These are phyloP conservation scores for Colletotrichum tanaceti DNA, from an alignment of 2,329 filamentous ascomycete genomes.

Conservation along the genomic window DNA sequence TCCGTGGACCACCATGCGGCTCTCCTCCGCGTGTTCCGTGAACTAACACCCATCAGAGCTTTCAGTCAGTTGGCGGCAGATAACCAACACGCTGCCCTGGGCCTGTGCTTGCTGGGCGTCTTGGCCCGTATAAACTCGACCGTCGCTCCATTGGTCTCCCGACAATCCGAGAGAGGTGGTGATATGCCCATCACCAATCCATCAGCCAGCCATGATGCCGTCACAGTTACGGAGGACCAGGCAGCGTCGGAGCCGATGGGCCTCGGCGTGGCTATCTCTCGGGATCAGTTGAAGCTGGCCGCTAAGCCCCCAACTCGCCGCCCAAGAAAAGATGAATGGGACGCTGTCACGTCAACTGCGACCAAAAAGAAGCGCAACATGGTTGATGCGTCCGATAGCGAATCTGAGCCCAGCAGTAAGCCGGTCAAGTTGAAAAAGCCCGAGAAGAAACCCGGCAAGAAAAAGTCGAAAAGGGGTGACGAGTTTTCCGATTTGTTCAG, in stretches of 20 bases:
- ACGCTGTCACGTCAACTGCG: background rate
- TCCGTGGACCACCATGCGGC: too few species aligned
- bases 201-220: background rate
- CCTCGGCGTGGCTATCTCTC: constrained; percentile 48
- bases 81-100: constrained; percentile 77
- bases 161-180: background rate
- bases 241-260: constrained; percentile 41
- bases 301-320: background rate
- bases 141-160: constrained; percentile 52
- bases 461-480: constrained; percentile 66
- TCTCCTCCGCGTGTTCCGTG: background rate
- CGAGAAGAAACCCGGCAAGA: constrained; percentile 42
- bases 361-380: constrained; percentile 28
- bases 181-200: background rate
- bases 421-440: constrained; percentile 47
- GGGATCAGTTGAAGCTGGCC: constrained; percentile 38
- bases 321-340: background rate
- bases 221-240: constrained; percentile 36
- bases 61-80: constrained; percentile 80
- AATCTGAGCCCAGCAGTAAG: constrained; percentile 4
- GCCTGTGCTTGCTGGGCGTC: constrained; percentile 73
- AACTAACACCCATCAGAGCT: constrained; percentile 52
- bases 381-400: background rate
- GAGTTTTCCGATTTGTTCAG: constrained; percentile 81
- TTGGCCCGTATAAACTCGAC: constrained; percentile 68